Evolutionary conservation across 768 basidiomycete species (phyloP), one percentile per base, ranked within the genome.

Genomic region (Mycena rebaudengoi): DNA sequence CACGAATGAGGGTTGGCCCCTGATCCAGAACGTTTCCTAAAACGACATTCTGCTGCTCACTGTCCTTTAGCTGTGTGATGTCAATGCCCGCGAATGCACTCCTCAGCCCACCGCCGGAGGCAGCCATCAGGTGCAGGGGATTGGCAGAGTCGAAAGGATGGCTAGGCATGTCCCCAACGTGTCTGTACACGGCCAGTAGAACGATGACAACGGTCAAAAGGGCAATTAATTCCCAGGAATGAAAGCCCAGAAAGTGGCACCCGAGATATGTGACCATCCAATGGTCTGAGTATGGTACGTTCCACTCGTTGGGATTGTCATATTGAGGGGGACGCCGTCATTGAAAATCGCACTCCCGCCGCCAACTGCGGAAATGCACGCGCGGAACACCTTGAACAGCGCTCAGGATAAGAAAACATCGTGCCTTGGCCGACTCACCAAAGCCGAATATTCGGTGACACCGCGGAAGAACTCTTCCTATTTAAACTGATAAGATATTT

Each of bases 111-210:
- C 61, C 61, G 0, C 45, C 53, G 4, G 61, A 33, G 4, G 53
- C 61, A 1, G 45, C 44, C 33, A 62, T 41, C 2, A 62, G 28
- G 21, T 62, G 61, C 10, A 56, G 28, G 8, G 61, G 52, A 28
- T 62, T 25, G 6, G 59, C 43, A 7, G 41, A 50, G 25, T 60
- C 50, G 41, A 52, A 60, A 18, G 18, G 29, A 16, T 50, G 13
- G 1, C 23, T 21, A 1, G 46, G 57, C 2, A 46, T 0, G 10
- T 33, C 40, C 7, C 59, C 49, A 0, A 1, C 37, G 26, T 60
- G 50, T 2, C n/a, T 28, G 10, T 26, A 21, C 12, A 52, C 7
- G 11, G 60, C 60, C 0, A 45, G 8, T 4, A 26, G 3, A 10
- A 43, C 43, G 16, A 52, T 6, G 4, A 26, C 0, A 14, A 60